Conservation (phyloP, 1,139 yeast genomes). For the Hansenula anomala region DNA sequence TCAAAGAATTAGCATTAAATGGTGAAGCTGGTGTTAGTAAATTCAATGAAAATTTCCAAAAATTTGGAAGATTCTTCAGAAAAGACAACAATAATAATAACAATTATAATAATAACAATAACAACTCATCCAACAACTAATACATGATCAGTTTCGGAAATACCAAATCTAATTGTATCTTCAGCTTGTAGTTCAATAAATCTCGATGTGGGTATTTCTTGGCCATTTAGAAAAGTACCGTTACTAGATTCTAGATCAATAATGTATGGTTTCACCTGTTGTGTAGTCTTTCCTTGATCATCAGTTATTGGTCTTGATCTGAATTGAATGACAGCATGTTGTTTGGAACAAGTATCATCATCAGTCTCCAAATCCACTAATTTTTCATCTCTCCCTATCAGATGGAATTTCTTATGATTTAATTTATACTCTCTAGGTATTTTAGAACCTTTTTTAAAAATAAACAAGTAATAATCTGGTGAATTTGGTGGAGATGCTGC, state of each 20-base stretch:
- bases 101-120: neutral
- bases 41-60: slow-evolving; percentile 48
- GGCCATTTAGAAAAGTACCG: slow-evolving; percentile 47
- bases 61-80: slow-evolving; percentile 46
- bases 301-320: slow-evolving; percentile 21
- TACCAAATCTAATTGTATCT: slow-evolving; percentile 46
- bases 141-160: slow-evolving; percentile 29
- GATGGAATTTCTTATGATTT: slow-evolving; percentile 27
- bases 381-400: slow-evolving; percentile 43
- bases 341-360: slow-evolving; percentile 42
- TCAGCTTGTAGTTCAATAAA: slow-evolving; percentile 43
- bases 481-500: slow-evolving; percentile 28
- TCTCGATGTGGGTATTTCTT: slow-evolving; percentile 37
- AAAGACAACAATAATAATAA: slow-evolving; percentile 11
- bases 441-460: slow-evolving; percentile 24
- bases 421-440: slow-evolving; percentile 27
- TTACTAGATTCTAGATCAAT: slow-evolving; percentile 51
- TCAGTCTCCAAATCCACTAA: slow-evolving; percentile 40
- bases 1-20: slow-evolving; percentile 43
- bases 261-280: slow-evolving; percentile 32
- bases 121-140: slow-evolving; percentile 12
- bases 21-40: slow-evolving; percentile 56
- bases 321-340: slow-evolving; percentile 56
- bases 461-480: slow-evolving; percentile 21
- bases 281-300: slow-evolving; percentile 18